phyloP scores from a whole-genome alignment of 768 basidiomycete species.

The Tephrocybe sp. region DNA sequence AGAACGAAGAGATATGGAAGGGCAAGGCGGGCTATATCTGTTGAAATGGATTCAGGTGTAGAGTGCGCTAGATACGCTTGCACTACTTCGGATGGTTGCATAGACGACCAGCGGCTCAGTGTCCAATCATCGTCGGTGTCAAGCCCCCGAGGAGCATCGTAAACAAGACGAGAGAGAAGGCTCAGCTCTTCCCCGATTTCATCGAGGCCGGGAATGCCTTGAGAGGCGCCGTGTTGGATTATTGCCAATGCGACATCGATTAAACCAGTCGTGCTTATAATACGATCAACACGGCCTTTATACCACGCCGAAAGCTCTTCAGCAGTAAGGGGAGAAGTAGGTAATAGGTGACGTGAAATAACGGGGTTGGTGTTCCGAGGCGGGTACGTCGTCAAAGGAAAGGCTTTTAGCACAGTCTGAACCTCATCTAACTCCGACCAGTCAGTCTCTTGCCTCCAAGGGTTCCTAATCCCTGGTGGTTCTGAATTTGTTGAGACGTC shows the following conservation, averaged over 20 bases:
- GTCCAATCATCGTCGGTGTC: slow-evolving; percentile 66
- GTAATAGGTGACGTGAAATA: slow-evolving; percentile 2
- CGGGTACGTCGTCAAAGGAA: slow-evolving; percentile 16
- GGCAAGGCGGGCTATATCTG: slow-evolving; percentile 73
- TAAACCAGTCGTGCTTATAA: slow-evolving; percentile 69
- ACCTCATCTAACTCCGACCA: slow-evolving; percentile 53
- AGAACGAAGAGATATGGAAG: slow-evolving; percentile 93
- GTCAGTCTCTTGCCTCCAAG: slow-evolving; percentile 56
- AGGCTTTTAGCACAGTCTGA: slow-evolving; percentile 36
- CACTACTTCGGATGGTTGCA: slow-evolving; percentile 65
- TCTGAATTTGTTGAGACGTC: slow-evolving; percentile 50
- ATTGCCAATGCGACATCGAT: slow-evolving; percentile 75
- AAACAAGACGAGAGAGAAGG: slow-evolving; percentile 82
- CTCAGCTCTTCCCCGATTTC: slow-evolving; percentile 89
- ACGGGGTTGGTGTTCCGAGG: slow-evolving; percentile 1
- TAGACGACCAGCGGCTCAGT: slow-evolving; percentile 65
- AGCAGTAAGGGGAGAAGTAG: slow-evolving; percentile 36
- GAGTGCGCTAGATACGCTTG: slow-evolving; percentile 75
- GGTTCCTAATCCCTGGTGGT: slow-evolving; percentile 22
- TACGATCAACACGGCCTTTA: slow-evolving; percentile 52
- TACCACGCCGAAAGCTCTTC: slow-evolving; percentile 75
- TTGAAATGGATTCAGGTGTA: slow-evolving; percentile 57
- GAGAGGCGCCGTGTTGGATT: slow-evolving; percentile 84
- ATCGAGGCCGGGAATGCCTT: slow-evolving; percentile 75
- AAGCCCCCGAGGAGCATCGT: slow-evolving; percentile 62